Evolutionary conservation across 2,329 filamentous ascomycete genomes (phyloP).

Genomic region (Botrytis byssoidea): DNA sequence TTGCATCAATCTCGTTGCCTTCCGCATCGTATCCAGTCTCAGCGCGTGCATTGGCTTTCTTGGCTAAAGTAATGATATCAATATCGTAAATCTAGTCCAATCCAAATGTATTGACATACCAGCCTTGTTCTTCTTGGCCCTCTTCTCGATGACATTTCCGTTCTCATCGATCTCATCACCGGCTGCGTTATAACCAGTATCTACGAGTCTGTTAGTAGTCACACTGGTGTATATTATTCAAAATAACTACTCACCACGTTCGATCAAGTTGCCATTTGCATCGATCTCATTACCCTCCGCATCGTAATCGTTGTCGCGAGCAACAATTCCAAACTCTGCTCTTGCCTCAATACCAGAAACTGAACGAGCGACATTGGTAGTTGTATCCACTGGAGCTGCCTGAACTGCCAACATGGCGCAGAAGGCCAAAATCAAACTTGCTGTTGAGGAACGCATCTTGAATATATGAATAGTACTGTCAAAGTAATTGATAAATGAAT

Average conservation of each 20-base stretch:
- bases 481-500: background rate
- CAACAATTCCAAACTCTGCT: background rate
- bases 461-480: conserved; percentile 12
- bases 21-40: conserved; percentile 24
- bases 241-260: background rate
- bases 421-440: conserved; percentile 32
- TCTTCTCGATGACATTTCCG: background rate
- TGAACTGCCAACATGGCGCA: conserved; percentile 32
- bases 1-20: conserved; percentile 23
- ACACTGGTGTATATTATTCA: background rate
- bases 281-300: conserved; percentile 7
- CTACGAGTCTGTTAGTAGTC: background rate
- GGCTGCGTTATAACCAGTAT: background rate
- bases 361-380: conserved; percentile 20
- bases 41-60: background rate
- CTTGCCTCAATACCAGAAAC: conserved; percentile 11
- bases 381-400: conserved; percentile 24
- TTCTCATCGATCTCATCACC: background rate
- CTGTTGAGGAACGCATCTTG: conserved; percentile 33
- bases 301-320: conserved; percentile 1
- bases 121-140: background rate
- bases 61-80: background rate
- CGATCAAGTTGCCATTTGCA: background rate
- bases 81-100: background rate
- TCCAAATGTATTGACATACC: background rate